Base-by-base conservation (phyloP, 2,329 filamentous ascomycete species). In the Neofusicoccum laricinum region DNA sequence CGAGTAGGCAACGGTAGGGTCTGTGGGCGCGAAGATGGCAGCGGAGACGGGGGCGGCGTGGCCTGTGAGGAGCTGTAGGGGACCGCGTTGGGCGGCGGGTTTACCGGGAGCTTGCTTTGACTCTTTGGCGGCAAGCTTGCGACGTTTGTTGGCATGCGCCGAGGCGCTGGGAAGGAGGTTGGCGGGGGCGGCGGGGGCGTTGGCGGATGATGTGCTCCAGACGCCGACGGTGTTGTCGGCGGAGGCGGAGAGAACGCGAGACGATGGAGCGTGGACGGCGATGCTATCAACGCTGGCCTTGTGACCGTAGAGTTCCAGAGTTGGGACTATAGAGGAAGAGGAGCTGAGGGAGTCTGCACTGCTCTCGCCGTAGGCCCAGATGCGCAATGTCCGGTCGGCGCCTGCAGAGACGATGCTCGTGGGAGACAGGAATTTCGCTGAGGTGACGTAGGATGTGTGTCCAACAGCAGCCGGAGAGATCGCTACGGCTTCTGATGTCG, bases 1-100 rank as follows among this genome's bases (percentile, higher is more conserved):
- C 1, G 92, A 94, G 82, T 99, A 98, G 51, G 91, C 94, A 45
- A 97, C 92, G 14, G 92, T 97, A 11, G 88, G 79, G 78, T 98
- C 94, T 62, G 87, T 84, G 4, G 89, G 89, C 77, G 96, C 92
- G 81, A 99, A 98, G 53, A 92, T 84, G 41, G 90, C 90, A 62
- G 89, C 90, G 1, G 91, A 91, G 49, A 93, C 92, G 49, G 90
- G 85, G 11, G 88, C 85, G 64, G 86, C 86, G 83, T 97, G 90
- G 61, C 87, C 86, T 15, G 85, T 80, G 65, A 97, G 84, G 62
- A 96, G 82, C 45, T 88, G 83, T 6, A 98, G 82, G 4, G 94
- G 88, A 0, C 95, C 95, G 58, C 92, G 88, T 73, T 94, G 90
- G 1, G 88, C 80, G 5, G 82, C 93, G 34, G 78, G 80, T 43